Evolutionary conservation across 2,329 filamentous ascomycete genomes (phyloP), one percentile per base, ranked within the genome.

Genomic region (Penicillium hordei): DNA sequence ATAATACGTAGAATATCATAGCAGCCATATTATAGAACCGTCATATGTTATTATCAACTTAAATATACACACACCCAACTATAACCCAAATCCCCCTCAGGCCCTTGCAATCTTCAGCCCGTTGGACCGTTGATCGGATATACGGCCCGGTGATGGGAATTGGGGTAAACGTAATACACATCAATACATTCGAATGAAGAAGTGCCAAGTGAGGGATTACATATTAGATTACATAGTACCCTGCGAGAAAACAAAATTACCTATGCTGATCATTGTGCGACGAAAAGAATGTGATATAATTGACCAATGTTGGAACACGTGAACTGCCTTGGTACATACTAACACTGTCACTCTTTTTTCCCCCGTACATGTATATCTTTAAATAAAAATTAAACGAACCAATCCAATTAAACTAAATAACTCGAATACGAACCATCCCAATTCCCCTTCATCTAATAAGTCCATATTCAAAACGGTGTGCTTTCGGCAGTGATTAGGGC

Each of bases 401-500:
- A 34, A 34, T 17, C 23, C 31, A 48, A 48, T 38, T 17, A 29
- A 45, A 44, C n/a, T 23, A 25, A 25, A 23, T 19, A 5, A 19
- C 25, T 31, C 15, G 2, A 39, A n/a, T 29, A 10, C 4, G 21
- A 38, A 17, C 31, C 12, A 15, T 40, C 7, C 6, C 27, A 15
- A 15, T 33, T 29, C 21, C 23, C 25, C 3, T 51, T 50, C 19
- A 44, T n/a, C 21, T n/a, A 23, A 23, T 36, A 9, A 25, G 13
- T 25, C 29, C 21, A 21, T 25, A 15, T 31, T 27, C 12, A 33
- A 33, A 38, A 48, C 29, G 23, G 51, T 51, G 54, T 49, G 33
- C 38, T 42, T 63, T 63, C 58, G 60, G 59, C 57, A 62, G 57
- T 34, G 59, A 60, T 67, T 67, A 67, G 65, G 65, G 65, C 59